Base-by-base conservation (phyloP, 306 rosid genomes). In the Quercus glauca region DNA sequence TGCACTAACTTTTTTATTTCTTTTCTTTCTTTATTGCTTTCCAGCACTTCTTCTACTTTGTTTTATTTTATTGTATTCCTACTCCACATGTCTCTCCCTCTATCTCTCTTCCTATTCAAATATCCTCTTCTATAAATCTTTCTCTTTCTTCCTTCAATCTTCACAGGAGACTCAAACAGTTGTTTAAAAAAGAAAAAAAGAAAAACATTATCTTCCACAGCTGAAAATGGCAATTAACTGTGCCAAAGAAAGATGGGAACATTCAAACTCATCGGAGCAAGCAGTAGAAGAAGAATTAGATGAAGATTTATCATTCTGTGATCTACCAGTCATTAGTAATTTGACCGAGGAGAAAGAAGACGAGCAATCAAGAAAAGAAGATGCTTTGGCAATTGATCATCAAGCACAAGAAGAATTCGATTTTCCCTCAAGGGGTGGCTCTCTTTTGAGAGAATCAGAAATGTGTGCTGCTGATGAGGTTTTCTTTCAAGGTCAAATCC, bases 391-490 rank as follows among this genome's bases (percentile, higher is more conserved):
- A 64, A n/a, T 13, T 14, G 88, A 87, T 11, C 85, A 76, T 73
- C 86, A 69, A 58, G 71, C 90, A 26, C 94, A 69, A 58, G 78
- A 91, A 23, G 95, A 91, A 26, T 95, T 95, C 53, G 83, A 93
- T 74, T 95, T 95, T 60, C 60, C 76, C 12, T 79, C 88, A 6
- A 73, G 80, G 79, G 79, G 75, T 56, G 85, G 79, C 68, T 67
- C 80, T 37, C 69, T 81, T 19, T 83, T 78, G 49, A 35, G 80
- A 10, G 86, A 76, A 9, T 73, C 87, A 0, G 74, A 85, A 80
- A 95, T 95, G 98, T 95, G 98, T 20, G 83, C 78, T 0, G 99
- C 99, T 0, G 99, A 95, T 43, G 96, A 95, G 35, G 88, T 95
- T 21, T 90, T 95, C 87, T 93, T 89, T 61, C 79, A 80, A 69